Conservation (phyloP, 441 rosid species). For the Oxalis stricta region DNA sequence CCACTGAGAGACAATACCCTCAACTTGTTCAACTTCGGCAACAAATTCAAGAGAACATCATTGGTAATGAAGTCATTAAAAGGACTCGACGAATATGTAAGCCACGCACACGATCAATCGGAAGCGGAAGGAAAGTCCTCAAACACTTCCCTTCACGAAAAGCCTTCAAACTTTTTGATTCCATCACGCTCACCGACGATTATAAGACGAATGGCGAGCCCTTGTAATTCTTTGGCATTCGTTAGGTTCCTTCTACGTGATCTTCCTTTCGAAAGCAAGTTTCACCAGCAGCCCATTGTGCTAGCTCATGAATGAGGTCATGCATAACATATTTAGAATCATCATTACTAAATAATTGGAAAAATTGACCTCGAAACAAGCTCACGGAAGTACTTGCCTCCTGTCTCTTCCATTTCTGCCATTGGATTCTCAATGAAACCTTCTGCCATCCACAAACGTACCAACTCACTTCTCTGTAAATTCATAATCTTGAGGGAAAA, state of each 20-base stretch:
- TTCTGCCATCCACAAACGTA: not conserved
- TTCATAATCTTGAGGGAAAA: not conserved
- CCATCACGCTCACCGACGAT: slow-evolving; percentile 3
- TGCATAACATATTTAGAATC: slow-evolving; percentile 2
- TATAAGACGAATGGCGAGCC: slow-evolving; percentile 7
- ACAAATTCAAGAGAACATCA: not conserved
- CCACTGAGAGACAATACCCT: slow-evolving; percentile 8
- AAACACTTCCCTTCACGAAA: not conserved
- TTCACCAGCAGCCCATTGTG: slow-evolving; percentile 9
- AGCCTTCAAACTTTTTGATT: slow-evolving; percentile 1
- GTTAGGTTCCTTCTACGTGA: not conserved
- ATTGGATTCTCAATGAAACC: not conserved
- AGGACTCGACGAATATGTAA: too few species aligned
- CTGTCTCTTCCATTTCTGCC: not conserved
- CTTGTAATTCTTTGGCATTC: not conserved
- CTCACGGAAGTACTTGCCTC: not conserved
- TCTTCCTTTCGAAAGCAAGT: not conserved
- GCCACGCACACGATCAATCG: not conserved
- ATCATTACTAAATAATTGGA: slow-evolving; percentile 1
- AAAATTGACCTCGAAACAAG: too few species aligned
- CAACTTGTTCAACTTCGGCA: slow-evolving; percentile 5
- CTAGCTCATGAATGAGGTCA: slow-evolving; percentile 11
- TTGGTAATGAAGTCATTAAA: slow-evolving; percentile 1
- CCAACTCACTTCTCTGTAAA: not conserved
- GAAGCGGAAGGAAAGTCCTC: slow-evolving; percentile 6